Evolutionary conservation across 331 rosid species (phyloP).

Genomic region (Malus hybrid): DNA sequence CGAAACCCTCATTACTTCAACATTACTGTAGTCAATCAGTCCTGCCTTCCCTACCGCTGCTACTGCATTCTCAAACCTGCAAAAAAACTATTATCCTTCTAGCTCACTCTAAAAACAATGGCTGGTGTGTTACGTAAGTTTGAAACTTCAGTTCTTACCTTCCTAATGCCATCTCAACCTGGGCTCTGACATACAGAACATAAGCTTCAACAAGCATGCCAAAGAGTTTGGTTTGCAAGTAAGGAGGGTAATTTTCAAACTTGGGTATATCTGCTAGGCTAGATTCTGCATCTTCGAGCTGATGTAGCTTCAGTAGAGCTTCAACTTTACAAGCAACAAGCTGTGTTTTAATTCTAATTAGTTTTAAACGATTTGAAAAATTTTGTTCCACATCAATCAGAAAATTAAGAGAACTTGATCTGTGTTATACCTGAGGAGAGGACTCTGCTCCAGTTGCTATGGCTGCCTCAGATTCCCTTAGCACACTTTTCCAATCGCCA

Average conservation of each 20-base stretch:
- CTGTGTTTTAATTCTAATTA: constrained; percentile 29
- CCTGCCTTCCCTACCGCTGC: constrained; percentile 64
- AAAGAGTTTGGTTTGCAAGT: constrained; percentile 47
- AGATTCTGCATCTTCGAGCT: constrained; percentile 66
- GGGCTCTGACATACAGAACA: constrained; percentile 56
- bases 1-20: constrained; percentile 51
- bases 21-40: constrained; percentile 38
- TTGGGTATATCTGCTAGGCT: constrained; percentile 40
- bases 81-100: constrained; percentile 25
- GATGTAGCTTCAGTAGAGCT: constrained; percentile 70
- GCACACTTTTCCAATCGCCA: constrained; percentile 68
- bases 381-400: background rate
- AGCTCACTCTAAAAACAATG: constrained; percentile 13
- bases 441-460: constrained; percentile 63
- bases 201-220: constrained; percentile 80
- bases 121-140: background rate
- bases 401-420: background rate
- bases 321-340: constrained; percentile 76
- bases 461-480: constrained; percentile 67
- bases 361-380: constrained; percentile 2
- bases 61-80: constrained; percentile 86
- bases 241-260: constrained; percentile 51
- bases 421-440: constrained; percentile 63
- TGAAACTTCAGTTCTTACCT: constrained; percentile 37
- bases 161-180: constrained; percentile 87